Evolutionary conservation across 139 green algal genomes (phyloP).

Genomic region (Edaphochlamys debaryana): DNA sequence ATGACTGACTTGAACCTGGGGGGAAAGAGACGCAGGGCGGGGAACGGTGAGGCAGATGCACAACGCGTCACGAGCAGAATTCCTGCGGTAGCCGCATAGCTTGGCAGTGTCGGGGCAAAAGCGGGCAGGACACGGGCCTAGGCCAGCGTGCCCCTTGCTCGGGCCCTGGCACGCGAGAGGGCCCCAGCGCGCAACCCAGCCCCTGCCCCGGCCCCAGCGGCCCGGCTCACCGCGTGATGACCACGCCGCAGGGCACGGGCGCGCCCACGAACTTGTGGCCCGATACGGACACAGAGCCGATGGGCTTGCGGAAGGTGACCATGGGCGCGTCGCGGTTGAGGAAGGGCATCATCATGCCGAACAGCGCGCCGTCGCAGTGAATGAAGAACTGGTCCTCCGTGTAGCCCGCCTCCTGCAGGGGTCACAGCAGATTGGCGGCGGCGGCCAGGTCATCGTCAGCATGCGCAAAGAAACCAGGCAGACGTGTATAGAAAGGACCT

Average conservation of each 20-base stretch:
- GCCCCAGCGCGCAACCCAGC: no score
- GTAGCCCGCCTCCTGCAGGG: conserved; percentile 74
- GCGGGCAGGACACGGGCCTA: no score
- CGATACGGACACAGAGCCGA: conserved; percentile 90
- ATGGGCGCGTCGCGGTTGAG: conserved; percentile 73
- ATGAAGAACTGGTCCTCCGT: conserved; percentile 96
- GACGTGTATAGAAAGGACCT: no score
- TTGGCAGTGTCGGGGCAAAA: no score
- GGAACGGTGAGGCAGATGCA: no score
- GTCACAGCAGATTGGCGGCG: neutral
- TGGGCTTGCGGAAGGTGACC: conserved; percentile 98
- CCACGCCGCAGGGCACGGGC: conserved; percentile 91
- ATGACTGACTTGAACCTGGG: conserved; percentile 62
- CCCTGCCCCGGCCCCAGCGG: no score
- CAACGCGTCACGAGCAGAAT: no score
- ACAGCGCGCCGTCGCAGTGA: conserved; percentile 96
- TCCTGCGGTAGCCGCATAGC: no score
- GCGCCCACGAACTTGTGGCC: conserved; percentile 98
- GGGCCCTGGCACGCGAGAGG: no score
- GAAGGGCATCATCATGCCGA: conserved; percentile 91
- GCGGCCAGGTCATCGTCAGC: no score
- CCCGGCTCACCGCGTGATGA: conserved; percentile 79
- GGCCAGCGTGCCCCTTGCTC: no score
- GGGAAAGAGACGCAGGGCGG: neutral
- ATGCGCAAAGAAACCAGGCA: neutral